A percentile compares a stretch with the other conserved stretches of the same genome.
Conservation (phyloP, 257 asterid genomes). For the Solanum sejunctum region DNA sequence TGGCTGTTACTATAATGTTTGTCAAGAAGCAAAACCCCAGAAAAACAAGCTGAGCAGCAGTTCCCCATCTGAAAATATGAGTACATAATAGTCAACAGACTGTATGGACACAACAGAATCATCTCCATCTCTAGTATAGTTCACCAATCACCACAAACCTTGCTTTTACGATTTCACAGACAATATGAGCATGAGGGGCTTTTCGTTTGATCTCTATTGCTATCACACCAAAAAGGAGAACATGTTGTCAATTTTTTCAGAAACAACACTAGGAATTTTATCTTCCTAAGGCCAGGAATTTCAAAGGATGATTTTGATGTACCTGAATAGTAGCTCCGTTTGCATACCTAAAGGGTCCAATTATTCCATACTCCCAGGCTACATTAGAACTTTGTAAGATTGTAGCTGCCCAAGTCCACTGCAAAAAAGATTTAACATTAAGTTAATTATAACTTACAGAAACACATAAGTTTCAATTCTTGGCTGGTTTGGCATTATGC, state of each 20-base stretch:
- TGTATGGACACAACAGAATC: neutral
- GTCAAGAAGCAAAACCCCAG: slow-evolving; percentile 84
- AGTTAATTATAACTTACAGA: neutral
- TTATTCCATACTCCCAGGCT: slow-evolving; percentile 87
- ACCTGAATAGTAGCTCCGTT: slow-evolving; percentile 95
- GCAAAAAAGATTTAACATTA: neutral
- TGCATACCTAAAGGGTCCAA: slow-evolving; percentile 99
- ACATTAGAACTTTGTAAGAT: slow-evolving; percentile 90
- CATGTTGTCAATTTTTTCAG: slow-evolving; percentile 17
- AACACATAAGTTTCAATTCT: neutral
- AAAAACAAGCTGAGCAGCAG: slow-evolving; percentile 75
- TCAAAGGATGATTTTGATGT: neutral
- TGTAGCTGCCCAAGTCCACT: slow-evolving; percentile 99
- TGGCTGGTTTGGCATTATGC: neutral
- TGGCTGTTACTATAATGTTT: slow-evolving; percentile 81
- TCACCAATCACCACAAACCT: slow-evolving; percentile 26
- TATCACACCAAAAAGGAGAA: slow-evolving; percentile 78
- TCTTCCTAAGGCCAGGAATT: neutral
- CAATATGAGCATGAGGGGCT: slow-evolving; percentile 87
- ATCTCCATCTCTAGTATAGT: neutral
- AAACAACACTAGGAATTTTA: neutral
- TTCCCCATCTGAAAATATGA: slow-evolving; percentile 62
- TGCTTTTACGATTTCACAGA: slow-evolving; percentile 85
- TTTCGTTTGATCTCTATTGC: slow-evolving; percentile 92
- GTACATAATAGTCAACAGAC: neutral